Conservation (phyloP, 1,139 yeast species). For the Spathaspora sp. region DNA sequence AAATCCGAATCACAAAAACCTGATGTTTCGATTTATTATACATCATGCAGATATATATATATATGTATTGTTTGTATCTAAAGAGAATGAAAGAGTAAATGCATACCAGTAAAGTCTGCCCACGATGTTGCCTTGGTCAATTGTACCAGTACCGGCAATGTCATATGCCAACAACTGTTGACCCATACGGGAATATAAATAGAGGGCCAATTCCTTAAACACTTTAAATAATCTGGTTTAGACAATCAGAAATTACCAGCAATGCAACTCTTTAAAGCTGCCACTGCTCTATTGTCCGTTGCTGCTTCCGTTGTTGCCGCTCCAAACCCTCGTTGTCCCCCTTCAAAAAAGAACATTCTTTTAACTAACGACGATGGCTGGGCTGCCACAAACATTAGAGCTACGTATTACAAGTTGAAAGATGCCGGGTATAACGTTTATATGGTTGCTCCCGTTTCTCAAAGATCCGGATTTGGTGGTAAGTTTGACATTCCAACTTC, state of each 20-base stretch:
- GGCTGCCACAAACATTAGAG: slow-evolving; percentile 60
- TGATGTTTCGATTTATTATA: too few species aligned
- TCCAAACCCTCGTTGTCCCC: slow-evolving; percentile 15
- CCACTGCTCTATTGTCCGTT: slow-evolving; percentile 8
- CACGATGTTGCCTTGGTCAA: too few species aligned
- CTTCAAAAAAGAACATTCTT: slow-evolving; percentile 46
- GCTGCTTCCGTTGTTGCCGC: slow-evolving; percentile 7
- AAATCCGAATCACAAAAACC: too few species aligned
- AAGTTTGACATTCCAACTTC: slow-evolving; percentile 47
- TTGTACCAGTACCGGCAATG: too few species aligned
- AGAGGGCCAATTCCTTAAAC: background rate
- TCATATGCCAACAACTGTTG: too few species aligned
- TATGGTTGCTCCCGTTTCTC: slow-evolving; percentile 57
- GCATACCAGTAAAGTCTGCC: too few species aligned
- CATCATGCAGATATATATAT: too few species aligned
- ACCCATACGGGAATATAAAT: too few species aligned
- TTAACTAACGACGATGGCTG: slow-evolving; percentile 63
- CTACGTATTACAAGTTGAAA: slow-evolving; percentile 53
- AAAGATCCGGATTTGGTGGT: slow-evolving; percentile 62
- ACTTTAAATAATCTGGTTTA: too few species aligned
- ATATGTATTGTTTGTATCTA: too few species aligned
- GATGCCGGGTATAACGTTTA: slow-evolving; percentile 53
- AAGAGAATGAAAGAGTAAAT: too few species aligned
- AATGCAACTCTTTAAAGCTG: slow-evolving; percentile 12
- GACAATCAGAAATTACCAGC: too few species aligned